Evolutionary conservation across 108 stramenopile genomes (phyloP).

Genomic region (Poteriospumella lacustris): DNA sequence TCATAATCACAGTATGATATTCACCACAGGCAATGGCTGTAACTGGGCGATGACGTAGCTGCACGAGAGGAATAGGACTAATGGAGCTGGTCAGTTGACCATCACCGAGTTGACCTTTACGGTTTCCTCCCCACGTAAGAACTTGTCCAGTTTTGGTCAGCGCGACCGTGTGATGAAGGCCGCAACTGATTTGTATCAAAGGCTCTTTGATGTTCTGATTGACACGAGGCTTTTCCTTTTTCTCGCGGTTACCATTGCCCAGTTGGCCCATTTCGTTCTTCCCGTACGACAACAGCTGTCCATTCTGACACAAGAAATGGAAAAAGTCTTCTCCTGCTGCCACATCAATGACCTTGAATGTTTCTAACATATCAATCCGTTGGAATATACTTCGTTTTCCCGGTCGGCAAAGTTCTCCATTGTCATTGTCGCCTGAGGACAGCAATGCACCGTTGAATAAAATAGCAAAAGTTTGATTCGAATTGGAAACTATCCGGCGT

Average conservation of each 20-base stretch:
- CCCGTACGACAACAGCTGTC: background rate
- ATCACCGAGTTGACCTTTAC: conserved; percentile 21
- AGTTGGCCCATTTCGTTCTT: conserved; percentile 18
- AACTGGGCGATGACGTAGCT: background rate
- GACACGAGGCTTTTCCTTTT: background rate
- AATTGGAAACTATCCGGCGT: background rate
- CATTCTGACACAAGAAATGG: background rate
- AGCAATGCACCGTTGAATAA: background rate
- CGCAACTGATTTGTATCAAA: background rate
- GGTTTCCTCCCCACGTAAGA: background rate
- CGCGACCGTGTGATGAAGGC: background rate
- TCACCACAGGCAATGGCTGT: background rate
- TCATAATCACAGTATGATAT: background rate
- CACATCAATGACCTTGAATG: background rate
- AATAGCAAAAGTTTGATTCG: background rate
- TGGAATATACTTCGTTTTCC: background rate
- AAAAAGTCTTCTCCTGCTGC: background rate
- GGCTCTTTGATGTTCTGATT: background rate
- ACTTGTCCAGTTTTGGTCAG: background rate
- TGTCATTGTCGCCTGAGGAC: background rate
- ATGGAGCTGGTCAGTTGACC: conserved; percentile 4
- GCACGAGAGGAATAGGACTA: background rate
- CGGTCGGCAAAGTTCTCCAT: background rate
- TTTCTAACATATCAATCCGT: background rate
- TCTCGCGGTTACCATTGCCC: background rate